These are phyloP conservation scores for Ogataea nonfermentans DNA, from an alignment of 805 yeast genomes.

Conservation along the genomic window DNA sequence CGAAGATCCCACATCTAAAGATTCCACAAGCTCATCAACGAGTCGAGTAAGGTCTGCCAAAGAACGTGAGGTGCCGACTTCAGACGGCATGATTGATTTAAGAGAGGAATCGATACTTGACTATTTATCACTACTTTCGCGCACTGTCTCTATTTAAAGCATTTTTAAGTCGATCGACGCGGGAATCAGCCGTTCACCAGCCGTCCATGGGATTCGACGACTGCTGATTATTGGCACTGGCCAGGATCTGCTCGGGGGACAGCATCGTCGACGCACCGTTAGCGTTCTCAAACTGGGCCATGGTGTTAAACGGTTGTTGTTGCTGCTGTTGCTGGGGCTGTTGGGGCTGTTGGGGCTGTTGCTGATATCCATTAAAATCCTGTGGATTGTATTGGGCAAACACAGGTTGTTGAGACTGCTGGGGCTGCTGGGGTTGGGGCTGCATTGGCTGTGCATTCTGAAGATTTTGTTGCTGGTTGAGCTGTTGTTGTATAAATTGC, in stretches of 20 bases:
- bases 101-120: neutral
- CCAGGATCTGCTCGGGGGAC: constrained; percentile 36
- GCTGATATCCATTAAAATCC: constrained; percentile 1
- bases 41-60: constrained; percentile 16
- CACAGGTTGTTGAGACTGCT: constrained; percentile 20
- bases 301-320: constrained; percentile 14
- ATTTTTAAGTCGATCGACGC: constrained; percentile 10
- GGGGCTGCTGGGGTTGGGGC: constrained; percentile 24
- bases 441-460: constrained; percentile 4
- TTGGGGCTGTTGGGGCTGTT: constrained; percentile 4
- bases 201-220: constrained; percentile 20
- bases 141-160: constrained; percentile 1
- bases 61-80: constrained; percentile 9
- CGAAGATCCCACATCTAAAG: constrained; percentile 8
- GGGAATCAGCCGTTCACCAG: constrained; percentile 15
- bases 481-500: constrained; percentile 21
- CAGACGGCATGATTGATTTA: constrained; percentile 13
- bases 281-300: constrained; percentile 12
- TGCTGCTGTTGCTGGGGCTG: constrained; percentile 20
- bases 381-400: constrained; percentile 8
- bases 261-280: constrained; percentile 18
- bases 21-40: constrained; percentile 18
- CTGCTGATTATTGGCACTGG: constrained; percentile 26
- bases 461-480: constrained; percentile 12
- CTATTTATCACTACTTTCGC: constrained; percentile 4